These are phyloP conservation scores for Xylariaceae sp. DNA, from an alignment of 2,329 filamentous ascomycete genomes.

Conservation along the genomic window DNA sequence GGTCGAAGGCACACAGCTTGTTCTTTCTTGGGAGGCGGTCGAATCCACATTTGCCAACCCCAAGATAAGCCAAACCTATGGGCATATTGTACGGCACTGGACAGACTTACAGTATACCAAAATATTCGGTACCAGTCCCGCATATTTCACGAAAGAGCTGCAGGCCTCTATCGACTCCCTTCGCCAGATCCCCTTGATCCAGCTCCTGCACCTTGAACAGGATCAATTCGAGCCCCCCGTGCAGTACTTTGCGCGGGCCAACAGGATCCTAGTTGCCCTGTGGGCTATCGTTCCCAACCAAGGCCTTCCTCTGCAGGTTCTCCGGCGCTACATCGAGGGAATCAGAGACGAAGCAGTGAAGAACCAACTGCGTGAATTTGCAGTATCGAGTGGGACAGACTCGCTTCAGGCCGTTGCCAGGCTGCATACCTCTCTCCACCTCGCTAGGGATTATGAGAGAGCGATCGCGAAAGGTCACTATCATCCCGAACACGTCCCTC, in stretches of 20 bases:
- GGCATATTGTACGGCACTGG: slow-evolving; percentile 41
- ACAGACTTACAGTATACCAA: slow-evolving; percentile 35
- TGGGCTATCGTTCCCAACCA: no score
- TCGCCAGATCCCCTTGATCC: slow-evolving; percentile 47
- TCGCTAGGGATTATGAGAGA: slow-evolving; percentile 50
- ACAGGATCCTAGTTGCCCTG: slow-evolving; percentile 33
- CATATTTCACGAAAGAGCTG: slow-evolving; percentile 49
- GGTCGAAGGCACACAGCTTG: slow-evolving; percentile 50
- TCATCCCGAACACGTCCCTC: slow-evolving; percentile 28
- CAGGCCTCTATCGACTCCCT: slow-evolving; percentile 43
- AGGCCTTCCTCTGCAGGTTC: no score
- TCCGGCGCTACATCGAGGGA: slow-evolving; percentile 45
- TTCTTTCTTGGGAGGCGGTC: slow-evolving; percentile 40
- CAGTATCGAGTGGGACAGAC: slow-evolving; percentile 17
- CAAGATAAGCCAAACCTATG: slow-evolving; percentile 34
- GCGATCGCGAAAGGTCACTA: slow-evolving; percentile 47
- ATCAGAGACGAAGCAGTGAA: slow-evolving; percentile 44
- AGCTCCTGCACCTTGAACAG: slow-evolving; percentile 50
- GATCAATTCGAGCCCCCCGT: slow-evolving; percentile 45
- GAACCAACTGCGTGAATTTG: slow-evolving; percentile 35
- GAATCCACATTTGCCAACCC: slow-evolving; percentile 26
- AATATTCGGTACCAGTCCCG: slow-evolving; percentile 40
- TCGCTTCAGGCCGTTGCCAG: slow-evolving; percentile 40
- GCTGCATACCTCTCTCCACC: slow-evolving; percentile 50
- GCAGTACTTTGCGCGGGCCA: slow-evolving; percentile 44